These are phyloP conservation scores for Nemania sp. DNA, from an alignment of 2,329 filamentous ascomycete species.

Conservation along the genomic window DNA sequence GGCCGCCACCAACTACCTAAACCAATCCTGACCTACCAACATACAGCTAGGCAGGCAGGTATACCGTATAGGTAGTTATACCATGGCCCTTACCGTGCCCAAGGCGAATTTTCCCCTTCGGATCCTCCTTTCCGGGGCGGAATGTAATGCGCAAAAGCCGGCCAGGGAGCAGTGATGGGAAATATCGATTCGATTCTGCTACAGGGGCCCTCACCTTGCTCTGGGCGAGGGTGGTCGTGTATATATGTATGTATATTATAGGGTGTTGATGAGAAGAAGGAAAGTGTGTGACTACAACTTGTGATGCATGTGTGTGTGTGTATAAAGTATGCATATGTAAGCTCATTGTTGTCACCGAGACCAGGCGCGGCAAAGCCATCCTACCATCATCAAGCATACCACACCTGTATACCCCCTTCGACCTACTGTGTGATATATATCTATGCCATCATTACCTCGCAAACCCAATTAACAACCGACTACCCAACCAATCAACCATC, in stretches of 20 bases:
- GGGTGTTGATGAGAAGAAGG: background rate
- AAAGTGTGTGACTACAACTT: background rate
- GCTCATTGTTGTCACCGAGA: background rate
- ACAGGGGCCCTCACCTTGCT: background rate
- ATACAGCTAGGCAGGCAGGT: no score
- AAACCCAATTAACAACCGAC: no score
- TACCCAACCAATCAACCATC: no score
- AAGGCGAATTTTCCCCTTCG: no score
- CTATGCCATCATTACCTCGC: no score
- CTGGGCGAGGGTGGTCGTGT: background rate
- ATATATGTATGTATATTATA: background rate
- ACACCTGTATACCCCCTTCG: no score
- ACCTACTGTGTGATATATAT: no score
- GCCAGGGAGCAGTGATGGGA: conserved; percentile 1
- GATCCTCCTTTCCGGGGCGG: no score
- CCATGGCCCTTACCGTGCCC: no score
- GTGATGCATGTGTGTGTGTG: background rate
- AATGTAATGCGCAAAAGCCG: background rate
- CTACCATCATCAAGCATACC: background rate
- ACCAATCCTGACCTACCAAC: no score
- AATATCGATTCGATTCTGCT: background rate
- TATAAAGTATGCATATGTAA: conserved; percentile 21
- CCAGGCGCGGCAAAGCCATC: background rate
- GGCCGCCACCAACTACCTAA: no score
- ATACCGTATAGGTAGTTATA: no score